A percentile compares a stretch with the other conserved stretches of the same genome.
Evolutionary conservation across 176 grass and related monocot species (phyloP).

Genomic region (Oryza glumipatula): DNA sequence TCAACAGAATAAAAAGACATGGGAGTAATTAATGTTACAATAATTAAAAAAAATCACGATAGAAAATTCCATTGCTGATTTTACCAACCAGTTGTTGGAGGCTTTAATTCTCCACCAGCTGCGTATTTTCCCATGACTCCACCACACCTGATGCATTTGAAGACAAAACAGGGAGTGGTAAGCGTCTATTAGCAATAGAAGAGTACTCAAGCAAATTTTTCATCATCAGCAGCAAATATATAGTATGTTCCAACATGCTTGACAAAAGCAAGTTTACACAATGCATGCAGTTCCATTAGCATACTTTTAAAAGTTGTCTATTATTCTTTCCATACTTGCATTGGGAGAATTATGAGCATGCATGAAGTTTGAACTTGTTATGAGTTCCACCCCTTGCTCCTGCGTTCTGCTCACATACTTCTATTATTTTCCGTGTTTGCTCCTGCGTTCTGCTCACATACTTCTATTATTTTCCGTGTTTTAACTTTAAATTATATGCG

Average conservation of each 20-base stretch:
- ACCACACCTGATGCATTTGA: constrained; percentile 68
- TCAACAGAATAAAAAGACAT: constrained; percentile 9
- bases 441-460: neutral
- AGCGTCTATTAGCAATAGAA: constrained; percentile 36
- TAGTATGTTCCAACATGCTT: constrained; percentile 24
- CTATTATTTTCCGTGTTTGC: constrained; percentile 6
- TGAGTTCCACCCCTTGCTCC: constrained; percentile 4
- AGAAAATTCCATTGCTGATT: constrained; percentile 19
- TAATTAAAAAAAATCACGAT: constrained; percentile 17
- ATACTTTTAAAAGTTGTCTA: neutral
- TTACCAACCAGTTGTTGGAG: constrained; percentile 93
- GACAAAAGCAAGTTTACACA: constrained; percentile 9
- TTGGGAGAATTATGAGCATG: neutral
- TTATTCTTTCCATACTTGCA: neutral
- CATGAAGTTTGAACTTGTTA: constrained; percentile 1
- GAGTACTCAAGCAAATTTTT: constrained; percentile 15
- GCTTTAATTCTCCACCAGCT: constrained; percentile 98
- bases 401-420: neutral
- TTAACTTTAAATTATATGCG: neutral
- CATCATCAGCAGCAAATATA: constrained; percentile 8
- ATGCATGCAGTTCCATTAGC: neutral
- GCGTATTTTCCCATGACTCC: constrained; percentile 99
- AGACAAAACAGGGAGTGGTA: constrained; percentile 41
- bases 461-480: constrained; percentile 3
- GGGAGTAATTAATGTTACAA: neutral